Base-by-base conservation (phyloP, 805 yeast genomes). In the Pichia paraexigua region DNA sequence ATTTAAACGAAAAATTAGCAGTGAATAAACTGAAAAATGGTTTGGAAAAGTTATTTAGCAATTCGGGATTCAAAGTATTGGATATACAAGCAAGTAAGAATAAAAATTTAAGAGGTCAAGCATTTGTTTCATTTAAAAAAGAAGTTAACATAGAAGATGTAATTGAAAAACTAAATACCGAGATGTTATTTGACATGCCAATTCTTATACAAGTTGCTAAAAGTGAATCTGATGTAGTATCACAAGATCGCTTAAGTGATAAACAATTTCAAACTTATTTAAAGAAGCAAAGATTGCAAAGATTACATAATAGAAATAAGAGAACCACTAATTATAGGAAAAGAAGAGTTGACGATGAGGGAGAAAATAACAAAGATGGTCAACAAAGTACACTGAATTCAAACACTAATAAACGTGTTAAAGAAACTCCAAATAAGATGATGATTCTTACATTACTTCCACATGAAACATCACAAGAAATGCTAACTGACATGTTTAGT, bases 71-170 rank as follows among this genome's bases (percentile, higher is more conserved):
- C n/a, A 41, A 53, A 9, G 58, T 61, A 1, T 51, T 73, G 17
- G 76, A 75, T 30, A 66, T 87, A 13, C 70, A 77, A 2, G 79
- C 87, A 1, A 81, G 79, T 52, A 76, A 76, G 53, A 83, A 80
- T 57, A 59, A 87, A n/a, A 75, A 72, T 55, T 73, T 84, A 76
- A 75, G 83, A 51, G 96, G 96, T 2, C 96, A 88, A 64, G 96
- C 95, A 1, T 88, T 87, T 63, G 73, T 88, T 7, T 78, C 87
- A 0, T 79, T 82, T 48, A 72, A 68, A 4, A 60, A 64, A 20
- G 58, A 60, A 1, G 69, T 70, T 3, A 65, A 69, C 6, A 82
- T 90, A 1, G 51, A 62, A 4, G 59, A 61, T 41, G 85, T 85
- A 0, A 60, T 76, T 3, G 67, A 69, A n/a, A 65, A 61, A 18